phyloP scores from a whole-genome alignment of 441 rosid species.

The Kokia cookei region DNA sequence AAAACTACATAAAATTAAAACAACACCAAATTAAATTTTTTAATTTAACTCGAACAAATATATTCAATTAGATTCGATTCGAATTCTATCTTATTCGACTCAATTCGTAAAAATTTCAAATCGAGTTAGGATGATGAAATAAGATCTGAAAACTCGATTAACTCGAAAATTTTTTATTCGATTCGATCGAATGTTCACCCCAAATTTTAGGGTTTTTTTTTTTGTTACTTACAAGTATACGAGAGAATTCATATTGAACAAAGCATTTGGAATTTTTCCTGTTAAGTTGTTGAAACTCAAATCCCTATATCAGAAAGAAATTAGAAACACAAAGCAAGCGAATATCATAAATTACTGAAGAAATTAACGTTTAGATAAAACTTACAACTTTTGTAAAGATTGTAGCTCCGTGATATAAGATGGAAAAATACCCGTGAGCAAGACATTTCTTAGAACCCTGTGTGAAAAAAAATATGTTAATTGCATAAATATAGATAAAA shows the following conservation, averaged over 20 bases:
- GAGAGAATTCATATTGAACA: constrained; percentile 15
- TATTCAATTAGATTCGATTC: no score
- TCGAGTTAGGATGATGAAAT: no score
- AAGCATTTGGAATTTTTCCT: constrained; percentile 23
- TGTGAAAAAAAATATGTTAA: neutral
- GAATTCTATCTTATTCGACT: no score
- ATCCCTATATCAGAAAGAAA: constrained; percentile 15
- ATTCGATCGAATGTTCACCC: no score
- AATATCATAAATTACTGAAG: neutral
- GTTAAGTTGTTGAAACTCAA: constrained; percentile 34
- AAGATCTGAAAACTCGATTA: no score
- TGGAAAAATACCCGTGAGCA: constrained; percentile 37
- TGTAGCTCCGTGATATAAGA: constrained; percentile 32
- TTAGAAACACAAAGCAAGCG: neutral
- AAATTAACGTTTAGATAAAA: neutral
- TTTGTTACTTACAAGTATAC: constrained; percentile 20
- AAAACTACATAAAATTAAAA: no score
- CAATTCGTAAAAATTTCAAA: no score
- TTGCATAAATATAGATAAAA: neutral
- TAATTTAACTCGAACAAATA: no score
- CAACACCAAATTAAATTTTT: no score
- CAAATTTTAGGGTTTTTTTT: no score
- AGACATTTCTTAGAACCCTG: constrained; percentile 44
- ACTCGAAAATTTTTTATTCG: no score
- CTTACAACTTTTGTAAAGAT: constrained; percentile 34